Evolutionary conservation across 345 rosid genomes (phyloP), one percentile per base, ranked within the genome.

Genomic region (Eucalyptus decipiens): DNA sequence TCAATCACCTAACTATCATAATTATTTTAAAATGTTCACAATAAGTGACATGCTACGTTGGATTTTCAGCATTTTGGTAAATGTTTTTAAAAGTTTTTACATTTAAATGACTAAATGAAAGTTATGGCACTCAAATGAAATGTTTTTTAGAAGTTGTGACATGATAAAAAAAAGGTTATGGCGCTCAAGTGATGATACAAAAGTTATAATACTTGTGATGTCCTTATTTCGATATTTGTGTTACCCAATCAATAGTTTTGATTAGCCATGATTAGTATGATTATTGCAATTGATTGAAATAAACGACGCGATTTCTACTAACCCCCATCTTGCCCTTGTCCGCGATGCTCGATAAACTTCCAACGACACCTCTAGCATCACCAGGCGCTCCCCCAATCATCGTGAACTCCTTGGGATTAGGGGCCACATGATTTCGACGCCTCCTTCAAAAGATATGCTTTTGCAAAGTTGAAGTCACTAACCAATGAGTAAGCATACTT

Each of bases 81-180:
- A 23, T 1, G 0, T 54, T 54, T 23, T 54, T 3, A 7, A 54
- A 54, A 54, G 5, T 8, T 8, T 1, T 54, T 23, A 54, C 26
- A 23, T 2, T 54, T 54, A 54, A 54, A 23, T 54, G 60, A 54
- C 26, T 8, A 9, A 54, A 23, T 54, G 4, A 23, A 23, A 54
- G 6, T 9, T 54, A 2, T 9, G 11, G 3, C 3, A 54, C 60
- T 54, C 1, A 0, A 0, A 1, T 51, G 9, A 51, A 51, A 18
- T 51, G 4, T 51, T 18, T 3, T 51, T 51, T 51, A 51, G 9
- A 51, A 18, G 56, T 51, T 51, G 8, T 51, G 23, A 51, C 23
- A 51, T 51, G 56, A 51, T 51, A 18, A 51, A 17, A 51, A 51
- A 17, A 18, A 51, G 1, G 2, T 51, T 18, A 51, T 18, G 23